Evolutionary conservation across 257 asterid genomes (phyloP).

Genomic region (Scutellaria minor): DNA sequence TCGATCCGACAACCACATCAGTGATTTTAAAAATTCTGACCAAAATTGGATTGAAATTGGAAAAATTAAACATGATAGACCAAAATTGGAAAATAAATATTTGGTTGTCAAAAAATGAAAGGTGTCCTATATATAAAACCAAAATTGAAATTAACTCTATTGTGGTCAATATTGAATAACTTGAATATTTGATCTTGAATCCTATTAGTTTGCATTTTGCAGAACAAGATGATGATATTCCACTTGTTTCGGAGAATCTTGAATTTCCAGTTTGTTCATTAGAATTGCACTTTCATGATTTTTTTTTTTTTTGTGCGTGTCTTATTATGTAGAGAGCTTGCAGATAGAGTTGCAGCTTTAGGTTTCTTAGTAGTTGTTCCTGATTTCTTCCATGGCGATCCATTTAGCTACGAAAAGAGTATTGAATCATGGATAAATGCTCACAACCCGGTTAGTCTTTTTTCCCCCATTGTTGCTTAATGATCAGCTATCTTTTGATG

Average conservation of each 20-base stretch:
- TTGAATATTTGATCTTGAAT: background rate
- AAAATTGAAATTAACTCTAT: too few relatives aligned
- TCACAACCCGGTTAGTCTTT: conserved; percentile 54
- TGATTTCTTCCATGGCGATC: conserved; percentile 75
- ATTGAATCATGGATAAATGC: conserved; percentile 43
- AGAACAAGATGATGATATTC: background rate
- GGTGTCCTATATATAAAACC: too few relatives aligned
- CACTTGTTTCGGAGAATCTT: background rate
- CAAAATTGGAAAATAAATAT: too few relatives aligned
- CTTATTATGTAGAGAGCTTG: conserved; percentile 57
- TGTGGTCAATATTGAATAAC: background rate
- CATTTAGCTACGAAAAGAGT: conserved; percentile 43
- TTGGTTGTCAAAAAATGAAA: too few relatives aligned
- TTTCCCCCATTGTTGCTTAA: background rate
- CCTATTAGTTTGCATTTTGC: background rate
- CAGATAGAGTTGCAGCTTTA: conserved; percentile 64
- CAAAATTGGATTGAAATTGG: too few relatives aligned
- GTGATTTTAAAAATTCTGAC: too few relatives aligned
- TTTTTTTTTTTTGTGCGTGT: background rate
- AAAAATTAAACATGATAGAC: too few relatives aligned
- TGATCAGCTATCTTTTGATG: conserved; percentile 6
- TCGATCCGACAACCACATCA: too few relatives aligned
- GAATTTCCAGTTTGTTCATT: background rate
- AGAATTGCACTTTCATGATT: background rate
- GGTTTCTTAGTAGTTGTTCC: conserved; percentile 75